phyloP scores from a whole-genome alignment of 441 rosid species.

The Hura crepitans region DNA sequence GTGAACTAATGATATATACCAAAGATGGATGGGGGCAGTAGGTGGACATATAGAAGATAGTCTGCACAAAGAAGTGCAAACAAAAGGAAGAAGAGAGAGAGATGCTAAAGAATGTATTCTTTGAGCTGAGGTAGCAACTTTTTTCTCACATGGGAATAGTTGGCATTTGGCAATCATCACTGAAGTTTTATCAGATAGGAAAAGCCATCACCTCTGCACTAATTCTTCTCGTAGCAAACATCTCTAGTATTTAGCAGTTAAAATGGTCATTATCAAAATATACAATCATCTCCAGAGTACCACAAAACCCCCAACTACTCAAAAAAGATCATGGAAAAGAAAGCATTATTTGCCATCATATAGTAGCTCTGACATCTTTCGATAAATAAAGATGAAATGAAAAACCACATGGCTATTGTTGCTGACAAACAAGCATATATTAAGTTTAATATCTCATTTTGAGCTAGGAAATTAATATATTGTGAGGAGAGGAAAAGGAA shows the following conservation, averaged over 20 bases:
- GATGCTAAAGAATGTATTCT: neutral
- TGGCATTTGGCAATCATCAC: neutral
- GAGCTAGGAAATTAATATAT: neutral
- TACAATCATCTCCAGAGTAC: neutral
- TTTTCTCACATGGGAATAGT: neutral
- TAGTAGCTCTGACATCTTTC: neutral
- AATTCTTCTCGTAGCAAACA: neutral
- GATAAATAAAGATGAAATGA: neutral
- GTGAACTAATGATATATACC: neutral
- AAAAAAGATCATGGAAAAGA: neutral
- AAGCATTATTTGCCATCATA: neutral
- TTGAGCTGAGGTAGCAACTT: neutral
- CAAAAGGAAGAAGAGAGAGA: neutral
- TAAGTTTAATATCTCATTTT: neutral
- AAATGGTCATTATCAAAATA: neutral
- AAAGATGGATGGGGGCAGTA: neutral
- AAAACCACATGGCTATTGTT: neutral
- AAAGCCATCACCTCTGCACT: neutral
- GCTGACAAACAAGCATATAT: neutral
- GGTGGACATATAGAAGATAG: neutral
- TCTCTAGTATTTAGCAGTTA: neutral
- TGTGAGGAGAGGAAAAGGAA: neutral
- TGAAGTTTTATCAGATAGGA: neutral
- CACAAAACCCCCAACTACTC: neutral
- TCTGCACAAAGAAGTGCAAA: neutral